Evolutionary conservation across 106 monocot species (phyloP).

Genomic region (Cymbidium sinense): DNA sequence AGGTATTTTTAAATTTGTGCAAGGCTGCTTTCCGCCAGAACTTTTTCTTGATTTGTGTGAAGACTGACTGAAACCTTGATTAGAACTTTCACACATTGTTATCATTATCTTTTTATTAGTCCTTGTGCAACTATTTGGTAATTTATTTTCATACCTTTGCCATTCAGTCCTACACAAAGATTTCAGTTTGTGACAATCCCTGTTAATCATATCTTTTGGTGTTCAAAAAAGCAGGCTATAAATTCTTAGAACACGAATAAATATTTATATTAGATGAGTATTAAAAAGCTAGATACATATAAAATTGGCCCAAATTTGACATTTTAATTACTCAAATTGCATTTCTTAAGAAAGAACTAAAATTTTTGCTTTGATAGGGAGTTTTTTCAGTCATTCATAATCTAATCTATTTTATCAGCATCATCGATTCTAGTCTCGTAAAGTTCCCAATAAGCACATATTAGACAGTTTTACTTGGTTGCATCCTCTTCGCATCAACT

Average conservation of each 20-base stretch:
- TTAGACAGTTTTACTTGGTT: neutral
- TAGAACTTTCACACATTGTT: neutral
- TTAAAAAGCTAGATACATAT: neutral
- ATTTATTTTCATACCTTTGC: neutral
- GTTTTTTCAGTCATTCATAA: neutral
- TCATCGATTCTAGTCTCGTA: neutral
- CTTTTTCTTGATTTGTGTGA: too few species aligned
- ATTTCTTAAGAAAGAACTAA: neutral
- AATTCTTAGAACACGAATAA: neutral
- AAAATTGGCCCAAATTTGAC: neutral
- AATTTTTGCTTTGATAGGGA: neutral
- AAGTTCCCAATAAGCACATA: neutral
- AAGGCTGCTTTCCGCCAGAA: too few species aligned
- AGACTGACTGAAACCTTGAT: too few species aligned
- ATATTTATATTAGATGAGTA: neutral
- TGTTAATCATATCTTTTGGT: neutral
- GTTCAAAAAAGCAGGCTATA: neutral
- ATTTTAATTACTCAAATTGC: neutral
- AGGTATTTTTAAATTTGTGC: too few species aligned
- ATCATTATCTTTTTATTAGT: neutral
- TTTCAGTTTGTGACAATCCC: neutral
- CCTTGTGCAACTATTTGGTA: neutral
- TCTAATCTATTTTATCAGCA: neutral
- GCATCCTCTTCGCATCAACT: neutral
- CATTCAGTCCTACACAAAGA: neutral